Conservation (phyloP, 305 asterid species). For the Fraxinus albicans region DNA sequence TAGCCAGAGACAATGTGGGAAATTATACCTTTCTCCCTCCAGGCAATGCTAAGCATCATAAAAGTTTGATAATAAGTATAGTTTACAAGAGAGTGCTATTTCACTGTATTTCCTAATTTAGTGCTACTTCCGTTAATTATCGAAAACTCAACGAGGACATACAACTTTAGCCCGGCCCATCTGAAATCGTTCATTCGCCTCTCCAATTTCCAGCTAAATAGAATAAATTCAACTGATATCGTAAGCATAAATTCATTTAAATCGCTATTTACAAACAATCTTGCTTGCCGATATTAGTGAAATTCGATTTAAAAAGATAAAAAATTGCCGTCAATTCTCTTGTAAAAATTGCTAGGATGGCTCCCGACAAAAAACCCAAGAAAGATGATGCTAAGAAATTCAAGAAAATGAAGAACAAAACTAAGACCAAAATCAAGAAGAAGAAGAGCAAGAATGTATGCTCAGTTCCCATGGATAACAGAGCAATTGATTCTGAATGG, state of each 20-base stretch:
- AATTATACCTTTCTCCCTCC: not conserved
- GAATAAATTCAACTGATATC: not conserved
- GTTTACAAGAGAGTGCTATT: not conserved
- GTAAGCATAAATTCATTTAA: not conserved
- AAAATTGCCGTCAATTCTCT: not conserved
- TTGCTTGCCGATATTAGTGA: not conserved
- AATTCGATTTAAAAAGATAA: not conserved
- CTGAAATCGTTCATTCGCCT: not conserved
- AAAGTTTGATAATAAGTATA: not conserved
- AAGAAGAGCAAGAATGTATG: constrained; percentile 42
- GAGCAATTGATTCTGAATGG: constrained; percentile 86
- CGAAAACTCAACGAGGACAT: not conserved
- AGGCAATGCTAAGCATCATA: not conserved
- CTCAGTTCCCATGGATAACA: constrained; percentile 52
- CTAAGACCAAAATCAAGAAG: constrained; percentile 33
- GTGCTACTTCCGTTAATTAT: not conserved
- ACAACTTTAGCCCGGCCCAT: not conserved
- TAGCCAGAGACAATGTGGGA: not conserved
- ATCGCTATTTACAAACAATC: not conserved
- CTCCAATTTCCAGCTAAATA: not conserved
- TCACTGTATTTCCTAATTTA: not conserved
- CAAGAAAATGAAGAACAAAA: constrained; percentile 45
- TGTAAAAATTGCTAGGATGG: constrained; percentile 36
- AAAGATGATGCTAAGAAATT: constrained; percentile 55
- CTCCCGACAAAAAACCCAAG: constrained; percentile 63